Evolutionary conservation across 1,284 basidiomycete species (phyloP), one percentile per base, ranked within the genome.

Genomic region (Malassezia restricta): DNA sequence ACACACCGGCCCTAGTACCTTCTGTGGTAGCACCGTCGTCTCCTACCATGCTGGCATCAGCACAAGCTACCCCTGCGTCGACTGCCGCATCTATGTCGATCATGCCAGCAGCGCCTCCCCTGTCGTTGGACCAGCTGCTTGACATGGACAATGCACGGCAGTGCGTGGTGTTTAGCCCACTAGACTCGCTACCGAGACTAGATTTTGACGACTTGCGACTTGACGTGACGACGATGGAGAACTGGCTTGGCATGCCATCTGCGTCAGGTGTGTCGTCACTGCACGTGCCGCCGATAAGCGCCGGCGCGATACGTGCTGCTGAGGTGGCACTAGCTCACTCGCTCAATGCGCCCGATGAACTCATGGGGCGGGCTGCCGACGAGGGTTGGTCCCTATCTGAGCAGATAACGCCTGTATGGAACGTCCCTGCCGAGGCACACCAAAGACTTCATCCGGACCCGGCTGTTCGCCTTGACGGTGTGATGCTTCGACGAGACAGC

Each of bases 201-300:
- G 53, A 55, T 32, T 50, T 55, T 41, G 53, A 41, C 20, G 53
- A 55, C 27, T 41, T 55, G 29, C 30, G 32, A 9, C 49, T 49
- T 3, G 42, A 49, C 17, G 27, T 49, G 20, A 20, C 41, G 4
- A 20, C 39, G 1, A 39, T 54, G 6, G 52, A 54, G 30, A 31
- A 49, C 6, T 28, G 42, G 5, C 32, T 54, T 17, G 46, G 41
- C 9, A 17, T 49, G 27, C 6, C 38, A 6, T 28, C 28, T 20
- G 20, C 37, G 15, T 15, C 46, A 11, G 46, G 33, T 9, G 15
- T 9, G 20, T 33, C 44, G n/a, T 33, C 33, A 9, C 32, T 47
- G 6, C 44, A 35, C 3, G 35, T 47, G 15, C 32, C 11, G n/a
- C 17, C 32, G 24, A 9, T 47, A 6, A 27, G 31, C 8, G 32